Evolutionary conservation across 768 basidiomycete species (phyloP), one percentile per base, ranked within the genome.

Genomic region (Amanita rubescens): DNA sequence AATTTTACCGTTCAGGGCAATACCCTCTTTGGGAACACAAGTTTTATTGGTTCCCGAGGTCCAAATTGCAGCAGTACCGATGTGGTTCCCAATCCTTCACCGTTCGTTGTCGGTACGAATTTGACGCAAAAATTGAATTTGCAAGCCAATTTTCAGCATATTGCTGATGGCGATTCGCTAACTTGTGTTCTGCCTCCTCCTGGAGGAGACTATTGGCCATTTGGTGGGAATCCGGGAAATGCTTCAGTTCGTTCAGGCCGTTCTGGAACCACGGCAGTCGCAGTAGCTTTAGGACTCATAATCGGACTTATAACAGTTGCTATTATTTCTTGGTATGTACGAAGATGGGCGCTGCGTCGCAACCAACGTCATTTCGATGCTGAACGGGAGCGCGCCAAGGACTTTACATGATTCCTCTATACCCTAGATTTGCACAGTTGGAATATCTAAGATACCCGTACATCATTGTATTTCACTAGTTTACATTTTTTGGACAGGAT

Each of bases 151-250:
- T 87, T 90, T 55, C 61, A 71, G 58, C 57, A 64, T 14, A 74
- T 85, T 22, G 62, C 67, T 12, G 74, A 83, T 61, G 84, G 75
- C 9, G 71, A 84, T 57, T 72, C 73, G 25, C 65, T 90, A 35
- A 85, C 78, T 4, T 90, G 87, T 57, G 78, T 90, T 50, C 58
- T 79, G 11, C 85, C 87, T 25, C 86, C 87, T 1, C 65, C 72
- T 33, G 81, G 80, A 25, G 86, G 86, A 11, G 75, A 81, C 63
- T 85, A 75, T 60, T 89, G 87, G 87, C 87, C 87, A 0, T 84
- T 77, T 54, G 83, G 81, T 14, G 71, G 71, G 1, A 77, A 78
- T 49, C 81, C 80, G 5, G 67, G 62, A 12, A 62, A 63, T 24
- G 57, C 66, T 1, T 41, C 57, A 14, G 34, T 33, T 55, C 19